Percentiles rank a stretch among this genome's conserved stretches.
phyloP scores from a whole-genome alignment of 768 basidiomycete species.

The Amanita phalloides region DNA sequence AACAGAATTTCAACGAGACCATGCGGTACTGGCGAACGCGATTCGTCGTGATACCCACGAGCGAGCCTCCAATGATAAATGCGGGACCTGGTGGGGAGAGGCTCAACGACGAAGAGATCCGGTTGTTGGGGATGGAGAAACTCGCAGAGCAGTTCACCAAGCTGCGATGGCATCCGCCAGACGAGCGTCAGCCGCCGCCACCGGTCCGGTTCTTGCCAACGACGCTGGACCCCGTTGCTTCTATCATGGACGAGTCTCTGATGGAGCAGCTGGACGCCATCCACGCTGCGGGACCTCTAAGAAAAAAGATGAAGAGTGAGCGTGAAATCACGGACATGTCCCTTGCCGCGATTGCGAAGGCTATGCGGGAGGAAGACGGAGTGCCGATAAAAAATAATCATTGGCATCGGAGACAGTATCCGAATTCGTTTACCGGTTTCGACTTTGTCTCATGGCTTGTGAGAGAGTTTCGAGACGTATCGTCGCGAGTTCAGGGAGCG shows the following conservation, averaged over 20 bases:
- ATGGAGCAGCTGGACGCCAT: constrained; percentile 76
- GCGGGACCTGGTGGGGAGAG: constrained; percentile 59
- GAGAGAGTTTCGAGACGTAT: constrained; percentile 85
- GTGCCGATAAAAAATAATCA: constrained; percentile 75
- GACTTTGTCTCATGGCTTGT: constrained; percentile 89
- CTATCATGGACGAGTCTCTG: constrained; percentile 67
- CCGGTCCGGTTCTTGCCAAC: constrained; percentile 77
- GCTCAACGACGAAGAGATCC: constrained; percentile 79
- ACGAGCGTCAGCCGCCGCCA: constrained; percentile 39
- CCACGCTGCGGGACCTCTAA: constrained; percentile 60
- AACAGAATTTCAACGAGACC: constrained; percentile 70
- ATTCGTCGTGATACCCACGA: constrained; percentile 85
- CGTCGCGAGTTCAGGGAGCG: constrained; percentile 66
- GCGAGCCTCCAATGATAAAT: constrained; percentile 48
- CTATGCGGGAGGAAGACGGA: constrained; percentile 80
- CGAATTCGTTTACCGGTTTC: constrained; percentile 80
- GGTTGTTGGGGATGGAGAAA: constrained; percentile 83
- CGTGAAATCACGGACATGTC: constrained; percentile 60
- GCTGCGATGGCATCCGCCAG: constrained; percentile 66
- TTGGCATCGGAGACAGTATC: constrained; percentile 70
- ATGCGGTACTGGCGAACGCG: constrained; percentile 91
- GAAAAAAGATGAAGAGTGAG: constrained; percentile 76
- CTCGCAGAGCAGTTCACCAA: constrained; percentile 83
- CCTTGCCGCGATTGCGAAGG: constrained; percentile 56
- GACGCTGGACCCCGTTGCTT: constrained; percentile 72